Percentiles rank a stretch among this genome's conserved stretches.
Conservation (phyloP, 495 filamentous ascomycete species). For the Immersiella caudata region DNA sequence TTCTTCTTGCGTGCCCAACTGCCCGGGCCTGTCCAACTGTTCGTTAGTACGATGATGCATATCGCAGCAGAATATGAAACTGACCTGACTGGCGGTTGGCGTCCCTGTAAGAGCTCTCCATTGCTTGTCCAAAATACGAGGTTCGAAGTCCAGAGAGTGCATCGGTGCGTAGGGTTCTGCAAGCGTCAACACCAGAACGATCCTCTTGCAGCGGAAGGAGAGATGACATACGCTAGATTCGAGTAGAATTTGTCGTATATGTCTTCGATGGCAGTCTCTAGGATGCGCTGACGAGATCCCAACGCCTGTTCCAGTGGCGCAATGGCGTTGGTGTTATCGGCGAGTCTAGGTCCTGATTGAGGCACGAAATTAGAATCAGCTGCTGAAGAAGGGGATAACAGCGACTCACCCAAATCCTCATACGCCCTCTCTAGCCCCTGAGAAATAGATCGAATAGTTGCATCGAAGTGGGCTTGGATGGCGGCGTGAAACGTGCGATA, state of each 20-base stretch:
- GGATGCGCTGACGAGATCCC: slow-evolving; percentile 10
- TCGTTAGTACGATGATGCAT: not conserved
- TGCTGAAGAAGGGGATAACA: not conserved
- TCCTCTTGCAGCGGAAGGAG: no score
- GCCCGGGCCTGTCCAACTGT: slow-evolving; percentile 33
- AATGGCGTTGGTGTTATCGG: not conserved
- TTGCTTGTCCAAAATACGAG: slow-evolving; percentile 38
- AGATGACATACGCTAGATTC: slow-evolving; percentile 8
- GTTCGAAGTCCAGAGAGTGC: slow-evolving; percentile 39
- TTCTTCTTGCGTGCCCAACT: slow-evolving; percentile 33
- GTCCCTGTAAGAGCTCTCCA: slow-evolving; percentile 35
- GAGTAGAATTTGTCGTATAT: slow-evolving; percentile 15
- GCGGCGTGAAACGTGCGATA: slow-evolving; percentile 31
- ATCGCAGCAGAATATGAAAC: not conserved
- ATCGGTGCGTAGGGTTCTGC: slow-evolving; percentile 32
- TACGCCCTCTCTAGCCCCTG: not conserved
- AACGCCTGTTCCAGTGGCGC: slow-evolving; percentile 2
- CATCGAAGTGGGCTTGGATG: slow-evolving; percentile 3
- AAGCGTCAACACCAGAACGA: not conserved
- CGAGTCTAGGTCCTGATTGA: not conserved
- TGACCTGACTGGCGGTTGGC: slow-evolving; percentile 30
- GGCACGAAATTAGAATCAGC: not conserved
- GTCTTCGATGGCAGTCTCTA: slow-evolving; percentile 14
- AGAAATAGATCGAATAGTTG: not conserved
- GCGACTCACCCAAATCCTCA: not conserved